Conservation (phyloP, 306 rosid species). For the Abrus precatorius region DNA sequence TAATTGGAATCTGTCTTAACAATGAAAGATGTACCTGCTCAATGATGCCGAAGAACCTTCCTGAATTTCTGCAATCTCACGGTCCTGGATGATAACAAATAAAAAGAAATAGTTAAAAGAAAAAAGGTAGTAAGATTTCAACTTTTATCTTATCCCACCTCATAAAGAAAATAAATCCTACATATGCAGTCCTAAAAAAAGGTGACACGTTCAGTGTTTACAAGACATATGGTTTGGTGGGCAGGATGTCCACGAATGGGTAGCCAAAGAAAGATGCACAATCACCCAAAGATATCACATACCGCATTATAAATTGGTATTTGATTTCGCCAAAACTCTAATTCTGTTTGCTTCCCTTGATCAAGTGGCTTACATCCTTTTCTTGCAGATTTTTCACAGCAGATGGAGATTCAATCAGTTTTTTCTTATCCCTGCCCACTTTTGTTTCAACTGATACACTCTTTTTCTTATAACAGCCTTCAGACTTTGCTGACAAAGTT, state of each 20-base stretch:
- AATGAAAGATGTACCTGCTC: slow-evolving; percentile 10
- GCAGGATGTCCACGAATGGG: slow-evolving; percentile 12
- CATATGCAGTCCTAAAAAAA: neutral
- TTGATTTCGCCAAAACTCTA: slow-evolving; percentile 95
- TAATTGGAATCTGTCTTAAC: neutral
- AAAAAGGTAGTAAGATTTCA: neutral
- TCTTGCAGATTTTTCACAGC: slow-evolving; percentile 28
- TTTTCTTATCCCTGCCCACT: slow-evolving; percentile 16
- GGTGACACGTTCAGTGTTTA: neutral
- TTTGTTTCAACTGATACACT: neutral
- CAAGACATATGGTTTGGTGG: neutral
- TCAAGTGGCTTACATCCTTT: slow-evolving; percentile 33
- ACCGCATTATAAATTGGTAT: slow-evolving; percentile 75
- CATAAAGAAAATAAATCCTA: slow-evolving; percentile 4
- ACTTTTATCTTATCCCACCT: slow-evolving; percentile 13
- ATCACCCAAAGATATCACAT: slow-evolving; percentile 41
- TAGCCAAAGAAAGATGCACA: slow-evolving; percentile 4
- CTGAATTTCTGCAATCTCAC: slow-evolving; percentile 61
- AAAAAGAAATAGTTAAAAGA: slow-evolving; percentile 22
- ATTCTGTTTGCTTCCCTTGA: slow-evolving; percentile 26
- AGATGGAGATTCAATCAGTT: slow-evolving; percentile 15
- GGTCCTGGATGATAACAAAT: slow-evolving; percentile 56
- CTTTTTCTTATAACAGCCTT: slow-evolving; percentile 38
- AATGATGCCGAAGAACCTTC: slow-evolving; percentile 56
- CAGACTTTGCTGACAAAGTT: slow-evolving; percentile 22